These are phyloP conservation scores for Cystofilobasidium capitatum DNA, from an alignment of 768 basidiomycete species.

Conservation along the genomic window DNA sequence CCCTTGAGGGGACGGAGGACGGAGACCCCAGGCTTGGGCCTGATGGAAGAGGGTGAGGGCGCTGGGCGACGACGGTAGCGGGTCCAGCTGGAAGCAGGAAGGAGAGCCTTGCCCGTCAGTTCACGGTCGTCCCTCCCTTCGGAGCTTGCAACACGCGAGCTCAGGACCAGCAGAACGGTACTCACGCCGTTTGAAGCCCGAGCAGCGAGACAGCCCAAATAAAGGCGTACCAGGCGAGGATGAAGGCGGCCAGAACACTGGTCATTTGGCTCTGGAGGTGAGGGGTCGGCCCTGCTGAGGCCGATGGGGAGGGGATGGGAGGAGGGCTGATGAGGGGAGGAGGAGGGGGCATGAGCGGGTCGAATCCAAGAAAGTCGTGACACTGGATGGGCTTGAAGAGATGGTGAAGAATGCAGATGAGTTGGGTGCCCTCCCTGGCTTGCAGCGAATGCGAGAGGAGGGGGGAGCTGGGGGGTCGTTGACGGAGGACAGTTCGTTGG, in stretches of 20 bases:
- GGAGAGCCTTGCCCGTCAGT: neutral
- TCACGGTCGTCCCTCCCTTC: neutral
- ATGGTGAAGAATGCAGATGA: too few species aligned
- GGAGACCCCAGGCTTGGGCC: conserved; percentile 64
- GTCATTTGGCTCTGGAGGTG: neutral
- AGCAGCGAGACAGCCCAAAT: conserved; percentile 59
- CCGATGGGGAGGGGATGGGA: neutral
- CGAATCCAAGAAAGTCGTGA: too few species aligned
- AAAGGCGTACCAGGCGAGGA: conserved; percentile 49
- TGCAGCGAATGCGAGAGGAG: too few species aligned
- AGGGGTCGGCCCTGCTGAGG: neutral
- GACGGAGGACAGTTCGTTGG: too few species aligned
- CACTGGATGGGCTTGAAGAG: too few species aligned
- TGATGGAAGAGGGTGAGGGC: neutral
- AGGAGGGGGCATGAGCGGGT: neutral
- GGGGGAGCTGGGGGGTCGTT: too few species aligned
- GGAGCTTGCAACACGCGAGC: conserved; percentile 4
- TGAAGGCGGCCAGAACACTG: conserved; percentile 29
- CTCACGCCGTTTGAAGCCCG: conserved; percentile 63
- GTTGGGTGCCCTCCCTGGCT: too few species aligned
- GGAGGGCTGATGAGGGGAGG: neutral
- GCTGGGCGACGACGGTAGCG: conserved; percentile 1
- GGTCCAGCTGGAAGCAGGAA: neutral
- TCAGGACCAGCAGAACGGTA: conserved; percentile 33
- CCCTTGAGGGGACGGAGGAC: conserved; percentile 91